Base-by-base conservation (phyloP, 1,284 basidiomycete genomes). In the Trametes versicolor region DNA sequence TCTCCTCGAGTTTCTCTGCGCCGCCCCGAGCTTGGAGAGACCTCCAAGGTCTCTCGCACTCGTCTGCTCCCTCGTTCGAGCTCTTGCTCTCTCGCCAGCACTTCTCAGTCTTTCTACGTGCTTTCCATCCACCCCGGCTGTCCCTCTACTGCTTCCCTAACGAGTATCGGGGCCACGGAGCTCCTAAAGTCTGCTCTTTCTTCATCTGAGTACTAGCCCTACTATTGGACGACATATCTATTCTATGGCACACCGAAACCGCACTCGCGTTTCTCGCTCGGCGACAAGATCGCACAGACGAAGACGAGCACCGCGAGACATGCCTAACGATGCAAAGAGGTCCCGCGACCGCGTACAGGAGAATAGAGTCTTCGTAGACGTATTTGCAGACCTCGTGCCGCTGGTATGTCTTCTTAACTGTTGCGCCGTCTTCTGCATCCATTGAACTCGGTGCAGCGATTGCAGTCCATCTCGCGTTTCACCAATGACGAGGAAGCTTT, bases 381-480 rank as follows among this genome's bases (percentile, higher is more conserved):
- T 83, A 52, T 82, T 83, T n/a, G 66, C 76, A 0, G 91, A 94
- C 75, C 90, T 15, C 92, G 94, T 70, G 90, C 92, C 66, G 87
- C 91, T 64, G 89, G 91, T 91, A 67, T 59, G 72, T 55, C 34
- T 19, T 41, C 21, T 8, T 23, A 13, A 52, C 8, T 25, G 10
- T 58, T 6, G 15, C 58, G 23, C 21, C n/a, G n/a, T n/a, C n/a
- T n/a, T 12, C 23, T 7, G 3, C 52, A 15, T 29, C 19, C 13
- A 34, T 10, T 10, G 21, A 37, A 4, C 23, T 34, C 10, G 51
- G n/a, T 27, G 52, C 68, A 91, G 93, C 94, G 41, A 91, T 93
- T 57, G 93, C 88, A 4, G 87, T 93, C 1, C 82, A 92, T 71
- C 82, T 95, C 65, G 90, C 91, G n/a, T n/a, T n/a, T n/a, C n/a